Evolutionary conservation across 345 rosid species (phyloP).

Genomic region (Eucalyptus sp.): DNA sequence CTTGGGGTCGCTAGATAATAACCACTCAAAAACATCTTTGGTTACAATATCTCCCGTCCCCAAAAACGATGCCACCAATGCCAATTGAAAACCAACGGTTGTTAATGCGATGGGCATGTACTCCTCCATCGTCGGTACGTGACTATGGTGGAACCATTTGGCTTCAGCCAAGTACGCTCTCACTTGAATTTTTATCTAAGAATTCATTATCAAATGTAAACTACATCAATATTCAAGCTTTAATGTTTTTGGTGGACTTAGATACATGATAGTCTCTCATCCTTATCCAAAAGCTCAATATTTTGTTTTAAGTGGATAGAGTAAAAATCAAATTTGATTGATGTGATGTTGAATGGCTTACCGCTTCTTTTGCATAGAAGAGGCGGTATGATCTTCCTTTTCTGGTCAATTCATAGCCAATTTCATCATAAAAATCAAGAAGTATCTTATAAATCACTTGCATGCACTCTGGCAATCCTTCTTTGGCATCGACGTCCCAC

Average conservation of each 20-base stretch:
- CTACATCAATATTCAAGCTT: neutral
- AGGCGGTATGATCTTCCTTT: slow-evolving; percentile 2
- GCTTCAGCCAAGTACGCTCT: slow-evolving; percentile 8
- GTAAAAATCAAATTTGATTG: neutral
- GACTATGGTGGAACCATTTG: slow-evolving; percentile 1
- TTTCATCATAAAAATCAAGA: slow-evolving; percentile 7
- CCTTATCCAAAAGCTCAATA: too few species aligned
- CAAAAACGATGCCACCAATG: neutral
- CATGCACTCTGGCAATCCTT: slow-evolving; percentile 17
- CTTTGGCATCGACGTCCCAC: slow-evolving; percentile 3
- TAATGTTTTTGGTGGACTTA: neutral
- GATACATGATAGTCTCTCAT: neutral
- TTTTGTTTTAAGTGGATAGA: neutral
- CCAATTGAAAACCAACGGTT: neutral
- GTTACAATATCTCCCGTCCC: neutral
- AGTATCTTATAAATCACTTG: slow-evolving; percentile 6
- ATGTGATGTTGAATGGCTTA: neutral
- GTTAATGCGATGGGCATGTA: slow-evolving; percentile 1
- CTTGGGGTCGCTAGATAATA: neutral
- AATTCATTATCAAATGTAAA: neutral
- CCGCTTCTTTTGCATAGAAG: slow-evolving; percentile 10
- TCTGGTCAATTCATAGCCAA: slow-evolving; percentile 1
- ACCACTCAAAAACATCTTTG: slow-evolving; percentile 1
- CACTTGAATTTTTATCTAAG: neutral
- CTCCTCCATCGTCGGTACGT: slow-evolving; percentile 11